Conservation (phyloP, 2,329 filamentous ascomycete genomes). For the Fusarium sp. region DNA sequence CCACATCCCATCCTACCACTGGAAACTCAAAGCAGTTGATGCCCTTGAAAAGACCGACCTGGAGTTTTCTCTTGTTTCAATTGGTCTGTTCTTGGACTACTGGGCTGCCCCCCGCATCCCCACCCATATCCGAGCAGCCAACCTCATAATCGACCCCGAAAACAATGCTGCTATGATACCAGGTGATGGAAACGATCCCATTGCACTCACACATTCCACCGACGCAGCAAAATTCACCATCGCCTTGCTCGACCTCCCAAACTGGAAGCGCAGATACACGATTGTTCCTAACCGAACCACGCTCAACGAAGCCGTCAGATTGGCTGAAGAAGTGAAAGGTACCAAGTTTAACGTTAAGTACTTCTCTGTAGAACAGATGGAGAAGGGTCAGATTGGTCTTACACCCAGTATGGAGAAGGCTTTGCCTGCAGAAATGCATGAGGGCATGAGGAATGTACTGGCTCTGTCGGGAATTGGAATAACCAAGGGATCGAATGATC, state of each 20-base stretch:
- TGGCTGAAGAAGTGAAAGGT: neutral
- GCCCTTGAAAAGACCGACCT: neutral
- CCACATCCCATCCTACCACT: neutral
- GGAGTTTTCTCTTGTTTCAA: neutral
- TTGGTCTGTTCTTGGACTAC: neutral
- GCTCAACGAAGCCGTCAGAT: neutral
- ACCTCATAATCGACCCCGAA: neutral
- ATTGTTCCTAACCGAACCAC: neutral
- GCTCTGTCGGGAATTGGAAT: neutral
- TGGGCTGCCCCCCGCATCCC: neutral
- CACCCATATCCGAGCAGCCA: neutral
- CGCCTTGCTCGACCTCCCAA: neutral
- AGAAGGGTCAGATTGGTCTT: neutral
- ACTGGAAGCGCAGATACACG: neutral
- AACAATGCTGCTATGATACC: neutral
- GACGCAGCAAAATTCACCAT: neutral
- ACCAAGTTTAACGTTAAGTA: neutral
- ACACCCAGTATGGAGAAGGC: neutral
- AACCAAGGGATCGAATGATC: neutral
- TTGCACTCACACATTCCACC: neutral
- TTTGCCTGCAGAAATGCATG: neutral
- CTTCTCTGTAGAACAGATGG: neutral
- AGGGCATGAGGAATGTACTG: neutral
- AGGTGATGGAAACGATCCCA: neutral
- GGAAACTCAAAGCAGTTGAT: neutral